These are phyloP conservation scores for Dactylellina sp. DNA, from an alignment of 2,329 filamentous ascomycete genomes.

Conservation along the genomic window DNA sequence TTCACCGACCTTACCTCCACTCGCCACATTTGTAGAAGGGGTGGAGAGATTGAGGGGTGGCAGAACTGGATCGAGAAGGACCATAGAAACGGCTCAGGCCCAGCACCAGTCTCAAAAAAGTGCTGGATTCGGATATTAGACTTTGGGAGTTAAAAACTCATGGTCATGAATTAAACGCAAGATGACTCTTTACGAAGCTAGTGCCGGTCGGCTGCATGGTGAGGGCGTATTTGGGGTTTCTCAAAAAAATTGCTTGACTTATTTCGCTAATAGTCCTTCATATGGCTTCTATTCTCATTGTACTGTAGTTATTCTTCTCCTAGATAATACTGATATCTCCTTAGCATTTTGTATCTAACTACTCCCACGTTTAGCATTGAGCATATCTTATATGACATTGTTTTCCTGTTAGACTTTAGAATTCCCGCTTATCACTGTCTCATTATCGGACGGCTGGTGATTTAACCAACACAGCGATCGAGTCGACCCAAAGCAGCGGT, in stretches of 20 bases:
- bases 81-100: constrained; percentile 7
- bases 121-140: constrained; percentile 39
- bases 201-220: constrained; percentile 40
- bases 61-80: constrained; percentile 1
- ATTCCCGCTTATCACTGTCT: too few species aligned
- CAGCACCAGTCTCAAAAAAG: constrained; percentile 17
- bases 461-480: constrained; percentile 14
- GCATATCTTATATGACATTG: background rate
- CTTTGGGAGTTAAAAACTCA: background rate
- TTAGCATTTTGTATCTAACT: constrained; percentile 4
- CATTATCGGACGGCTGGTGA: too few species aligned
- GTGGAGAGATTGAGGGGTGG: constrained; percentile 45
- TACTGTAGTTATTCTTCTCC: constrained; percentile 14
- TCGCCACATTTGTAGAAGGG: constrained; percentile 40
- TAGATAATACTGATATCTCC: constrained; percentile 5
- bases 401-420: background rate
- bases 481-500: constrained; percentile 27
- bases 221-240: constrained; percentile 34
- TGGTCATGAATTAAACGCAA: constrained; percentile 8
- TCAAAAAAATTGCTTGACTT: constrained; percentile 13
- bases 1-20: constrained; percentile 31
- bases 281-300: constrained; percentile 1
- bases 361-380: constrained; percentile 28
- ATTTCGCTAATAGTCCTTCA: constrained; percentile 28
- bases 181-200: background rate